phyloP scores from a whole-genome alignment of 805 yeast species.

The Suhomyces xylopsoci region DNA sequence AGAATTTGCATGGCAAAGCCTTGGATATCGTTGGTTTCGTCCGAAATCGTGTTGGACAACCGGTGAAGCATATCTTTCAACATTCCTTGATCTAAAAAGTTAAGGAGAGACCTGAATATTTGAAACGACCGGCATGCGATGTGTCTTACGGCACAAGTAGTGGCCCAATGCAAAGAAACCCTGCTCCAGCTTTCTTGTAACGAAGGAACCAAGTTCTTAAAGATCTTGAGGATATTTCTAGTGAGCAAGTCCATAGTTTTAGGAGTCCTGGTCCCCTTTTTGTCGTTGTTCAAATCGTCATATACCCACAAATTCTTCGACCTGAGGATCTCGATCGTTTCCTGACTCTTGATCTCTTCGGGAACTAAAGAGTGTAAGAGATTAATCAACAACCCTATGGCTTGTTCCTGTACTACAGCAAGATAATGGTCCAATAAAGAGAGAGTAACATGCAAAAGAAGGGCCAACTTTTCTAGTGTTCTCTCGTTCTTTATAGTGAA shows the following conservation, averaged over 20 bases:
- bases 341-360: slow-evolving; percentile 51
- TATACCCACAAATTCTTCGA: slow-evolving; percentile 75
- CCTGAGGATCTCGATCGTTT: slow-evolving; percentile 57
- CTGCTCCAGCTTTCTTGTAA: slow-evolving; percentile 84
- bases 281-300: slow-evolving; percentile 76
- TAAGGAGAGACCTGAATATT: slow-evolving; percentile 78
- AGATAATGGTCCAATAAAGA: slow-evolving; percentile 86
- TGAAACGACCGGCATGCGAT: slow-evolving; percentile 96
- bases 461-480: slow-evolving; percentile 58
- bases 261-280: slow-evolving; percentile 78
- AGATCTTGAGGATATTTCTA: slow-evolving; percentile 57
- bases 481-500: slow-evolving; percentile 65
- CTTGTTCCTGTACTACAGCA: slow-evolving; percentile 79
- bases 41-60: slow-evolving; percentile 88
- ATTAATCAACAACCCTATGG: slow-evolving; percentile 70
- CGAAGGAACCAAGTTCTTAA: slow-evolving; percentile 44
- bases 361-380: slow-evolving; percentile 63
- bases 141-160: slow-evolving; percentile 95
- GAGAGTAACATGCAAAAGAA: slow-evolving; percentile 74
- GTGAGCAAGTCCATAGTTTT: slow-evolving; percentile 76
- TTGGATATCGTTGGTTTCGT: slow-evolving; percentile 84
- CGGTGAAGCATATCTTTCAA: slow-evolving; percentile 91
- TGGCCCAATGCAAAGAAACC: slow-evolving; percentile 87
- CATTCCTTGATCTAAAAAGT: slow-evolving; percentile 82
- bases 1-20: slow-evolving; percentile 96